Conservation (phyloP, 2,329 filamentous ascomycete genomes). For the Davidsoniella virescens region DNA sequence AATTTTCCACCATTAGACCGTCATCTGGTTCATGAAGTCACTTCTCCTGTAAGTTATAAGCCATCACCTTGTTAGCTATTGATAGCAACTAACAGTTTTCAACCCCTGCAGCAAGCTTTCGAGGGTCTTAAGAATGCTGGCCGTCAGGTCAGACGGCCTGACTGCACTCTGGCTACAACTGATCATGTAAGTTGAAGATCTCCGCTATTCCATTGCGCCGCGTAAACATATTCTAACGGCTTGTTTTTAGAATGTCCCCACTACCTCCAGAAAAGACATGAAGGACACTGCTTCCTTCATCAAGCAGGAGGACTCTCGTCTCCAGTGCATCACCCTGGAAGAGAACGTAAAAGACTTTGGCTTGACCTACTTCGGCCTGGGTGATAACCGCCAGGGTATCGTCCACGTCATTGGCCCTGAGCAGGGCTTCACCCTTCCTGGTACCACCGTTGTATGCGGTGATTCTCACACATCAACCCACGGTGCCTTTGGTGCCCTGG, state of each 20-base stretch:
- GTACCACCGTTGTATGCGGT: slow-evolving; percentile 91
- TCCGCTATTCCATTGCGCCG: neutral
- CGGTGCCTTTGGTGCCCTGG: slow-evolving; percentile 85
- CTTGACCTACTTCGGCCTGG: slow-evolving; percentile 91
- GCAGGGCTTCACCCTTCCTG: slow-evolving; percentile 94
- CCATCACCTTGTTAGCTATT: neutral
- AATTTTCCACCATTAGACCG: slow-evolving; percentile 40
- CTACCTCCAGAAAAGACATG: slow-evolving; percentile 74
- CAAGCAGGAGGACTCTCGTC: slow-evolving; percentile 80
- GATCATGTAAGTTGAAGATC: slow-evolving; percentile 59
- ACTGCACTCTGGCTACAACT: slow-evolving; percentile 91
- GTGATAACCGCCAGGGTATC: slow-evolving; percentile 92
- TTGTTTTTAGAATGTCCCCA: slow-evolving; percentile 69
- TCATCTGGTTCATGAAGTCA: slow-evolving; percentile 96
- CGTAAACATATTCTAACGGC: slow-evolving; percentile 14
- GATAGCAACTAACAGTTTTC: slow-evolving; percentile 13
- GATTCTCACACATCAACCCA: slow-evolving; percentile 98
- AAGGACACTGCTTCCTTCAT: slow-evolving; percentile 92
- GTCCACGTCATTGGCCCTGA: slow-evolving; percentile 97
- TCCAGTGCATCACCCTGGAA: slow-evolving; percentile 90
- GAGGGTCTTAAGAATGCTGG: slow-evolving; percentile 84
- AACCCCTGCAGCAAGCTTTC: slow-evolving; percentile 69
- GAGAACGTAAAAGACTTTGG: slow-evolving; percentile 95
- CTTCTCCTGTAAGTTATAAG: slow-evolving; percentile 57
- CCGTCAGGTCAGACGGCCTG: slow-evolving; percentile 76